Conservation (phyloP, 2,329 filamentous ascomycete species). For the Trichothecium sympodiale region DNA sequence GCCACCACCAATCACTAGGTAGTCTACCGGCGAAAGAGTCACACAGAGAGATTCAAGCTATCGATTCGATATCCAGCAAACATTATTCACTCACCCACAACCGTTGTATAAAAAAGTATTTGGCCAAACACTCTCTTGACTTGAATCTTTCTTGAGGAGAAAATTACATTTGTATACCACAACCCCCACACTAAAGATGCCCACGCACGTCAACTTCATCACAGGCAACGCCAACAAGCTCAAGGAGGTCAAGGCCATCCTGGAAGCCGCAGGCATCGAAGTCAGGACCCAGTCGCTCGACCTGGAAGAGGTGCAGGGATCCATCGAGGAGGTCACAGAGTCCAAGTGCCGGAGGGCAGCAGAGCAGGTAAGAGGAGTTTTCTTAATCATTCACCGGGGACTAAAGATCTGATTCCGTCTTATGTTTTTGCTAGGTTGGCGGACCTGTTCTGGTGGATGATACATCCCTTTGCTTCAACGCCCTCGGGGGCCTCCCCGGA, state of each 20-base stretch:
- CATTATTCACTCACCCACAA: too few relatives aligned
- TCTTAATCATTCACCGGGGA: neutral
- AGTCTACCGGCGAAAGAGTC: too few relatives aligned
- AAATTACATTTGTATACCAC: neutral
- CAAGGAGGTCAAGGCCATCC: slow-evolving; percentile 76
- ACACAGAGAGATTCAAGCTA: too few relatives aligned
- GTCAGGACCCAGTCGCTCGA: slow-evolving; percentile 68
- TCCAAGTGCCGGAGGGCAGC: slow-evolving; percentile 83
- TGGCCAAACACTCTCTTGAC: too few relatives aligned
- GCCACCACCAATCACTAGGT: too few relatives aligned
- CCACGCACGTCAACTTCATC: slow-evolving; percentile 69
- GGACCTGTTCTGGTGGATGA: slow-evolving; percentile 93
- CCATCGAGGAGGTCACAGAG: slow-evolving; percentile 78
- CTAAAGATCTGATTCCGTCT: neutral
- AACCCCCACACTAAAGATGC: slow-evolving; percentile 20
- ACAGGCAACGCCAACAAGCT: slow-evolving; percentile 95
- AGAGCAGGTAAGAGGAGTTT: slow-evolving; percentile 45
- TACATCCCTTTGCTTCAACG: slow-evolving; percentile 87
- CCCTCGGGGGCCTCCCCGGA: slow-evolving; percentile 81
- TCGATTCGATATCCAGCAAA: too few relatives aligned
- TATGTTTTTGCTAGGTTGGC: slow-evolving; percentile 44
- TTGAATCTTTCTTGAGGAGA: neutral
- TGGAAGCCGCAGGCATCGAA: slow-evolving; percentile 56
- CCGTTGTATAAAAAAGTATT: too few relatives aligned
- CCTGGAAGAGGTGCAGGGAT: slow-evolving; percentile 82